These are phyloP conservation scores for Geoglossum cookeanum DNA, from an alignment of 2,329 filamentous ascomycete species.

Conservation along the genomic window DNA sequence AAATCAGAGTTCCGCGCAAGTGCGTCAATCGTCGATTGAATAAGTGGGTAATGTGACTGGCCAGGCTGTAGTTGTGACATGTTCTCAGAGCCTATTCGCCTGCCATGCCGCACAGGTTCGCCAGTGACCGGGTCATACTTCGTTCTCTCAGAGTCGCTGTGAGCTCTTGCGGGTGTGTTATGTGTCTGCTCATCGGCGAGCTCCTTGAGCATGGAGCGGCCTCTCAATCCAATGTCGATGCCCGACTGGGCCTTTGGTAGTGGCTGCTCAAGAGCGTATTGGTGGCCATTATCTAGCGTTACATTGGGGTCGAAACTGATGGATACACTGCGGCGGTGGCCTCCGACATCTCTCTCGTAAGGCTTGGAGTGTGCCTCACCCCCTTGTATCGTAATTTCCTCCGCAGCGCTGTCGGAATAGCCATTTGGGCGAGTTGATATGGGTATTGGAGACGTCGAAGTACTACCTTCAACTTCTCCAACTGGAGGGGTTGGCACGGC, in stretches of 20 bases:
- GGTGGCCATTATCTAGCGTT: slow-evolving; percentile 11
- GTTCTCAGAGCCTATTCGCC: not conserved
- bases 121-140: not conserved
- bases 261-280: slow-evolving; percentile 4
- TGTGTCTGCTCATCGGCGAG: not conserved
- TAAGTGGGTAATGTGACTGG: not conserved
- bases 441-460: not conserved
- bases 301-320: slow-evolving; percentile 14
- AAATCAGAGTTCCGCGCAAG: not conserved
- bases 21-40: not conserved
- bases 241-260: not conserved
- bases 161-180: not conserved
- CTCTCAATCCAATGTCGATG: not conserved
- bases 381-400: not conserved
- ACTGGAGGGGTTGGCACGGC: not conserved
- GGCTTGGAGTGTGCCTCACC: not conserved
- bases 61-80: not conserved
- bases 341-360: not conserved
- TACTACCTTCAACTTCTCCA: not conserved
- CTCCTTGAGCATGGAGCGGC: not conserved
- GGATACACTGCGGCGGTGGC: slow-evolving; percentile 9
- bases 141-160: not conserved
- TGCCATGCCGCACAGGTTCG: not conserved
- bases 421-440: not conserved
- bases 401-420: not conserved